phyloP scores from a whole-genome alignment of 805 yeast genomes.

The Wickerhamiella slavikovae region DNA sequence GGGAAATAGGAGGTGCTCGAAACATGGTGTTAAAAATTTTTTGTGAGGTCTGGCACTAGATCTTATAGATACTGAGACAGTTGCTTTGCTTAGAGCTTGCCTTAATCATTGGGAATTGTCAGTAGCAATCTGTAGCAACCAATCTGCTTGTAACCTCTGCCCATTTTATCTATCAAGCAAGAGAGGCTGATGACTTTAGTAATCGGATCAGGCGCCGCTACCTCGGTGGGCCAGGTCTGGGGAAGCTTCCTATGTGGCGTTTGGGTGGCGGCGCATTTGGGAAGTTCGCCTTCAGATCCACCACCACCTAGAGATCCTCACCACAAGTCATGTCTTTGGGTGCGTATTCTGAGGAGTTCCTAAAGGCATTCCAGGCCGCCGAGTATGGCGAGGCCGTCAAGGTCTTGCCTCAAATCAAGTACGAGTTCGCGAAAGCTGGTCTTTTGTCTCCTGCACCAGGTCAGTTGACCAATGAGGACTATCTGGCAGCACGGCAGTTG shows the following conservation, averaged over 20 bases:
- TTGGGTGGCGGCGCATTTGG: neutral
- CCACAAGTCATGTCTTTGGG: slow-evolving; percentile 44
- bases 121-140: too few relatives aligned
- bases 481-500: slow-evolving; percentile 59
- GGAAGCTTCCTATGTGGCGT: neutral
- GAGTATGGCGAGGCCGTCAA: slow-evolving; percentile 41
- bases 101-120: too few relatives aligned
- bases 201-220: neutral
- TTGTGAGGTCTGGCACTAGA: too few relatives aligned
- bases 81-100: too few relatives aligned
- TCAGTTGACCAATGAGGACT: slow-evolving; percentile 26
- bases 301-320: too few relatives aligned
- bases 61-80: too few relatives aligned
- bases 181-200: too few relatives aligned
- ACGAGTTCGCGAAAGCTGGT: slow-evolving; percentile 59
- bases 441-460: slow-evolving; percentile 44
- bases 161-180: too few relatives aligned
- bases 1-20: too few relatives aligned
- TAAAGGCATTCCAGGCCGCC: slow-evolving; percentile 37
- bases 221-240: neutral
- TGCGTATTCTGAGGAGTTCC: slow-evolving; percentile 47
- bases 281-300: too few relatives aligned
- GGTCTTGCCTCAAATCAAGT: slow-evolving; percentile 49
- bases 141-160: too few relatives aligned
- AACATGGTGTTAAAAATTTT: too few relatives aligned